A percentile compares a stretch with the other conserved stretches of the same genome.
Conservation (phyloP, 2,329 filamentous ascomycete species). For the Amauroascus verrucosus region DNA sequence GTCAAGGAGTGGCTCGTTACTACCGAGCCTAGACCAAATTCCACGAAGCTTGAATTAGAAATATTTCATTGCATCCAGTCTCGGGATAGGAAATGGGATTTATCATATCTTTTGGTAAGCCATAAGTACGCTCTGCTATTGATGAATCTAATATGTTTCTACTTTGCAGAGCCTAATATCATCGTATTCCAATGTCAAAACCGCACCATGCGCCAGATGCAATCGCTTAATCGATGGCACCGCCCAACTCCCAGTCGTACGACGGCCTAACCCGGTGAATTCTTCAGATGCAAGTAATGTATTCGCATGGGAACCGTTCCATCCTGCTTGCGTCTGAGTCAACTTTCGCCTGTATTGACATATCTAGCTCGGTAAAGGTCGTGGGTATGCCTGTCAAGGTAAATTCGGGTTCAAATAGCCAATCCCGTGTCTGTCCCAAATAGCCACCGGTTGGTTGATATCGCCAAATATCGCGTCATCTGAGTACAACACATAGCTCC, state of each 20-base stretch:
- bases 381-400: not conserved
- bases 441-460: conserved; percentile 15
- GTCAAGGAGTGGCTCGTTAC: conserved; percentile 28
- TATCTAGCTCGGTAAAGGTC: not conserved
- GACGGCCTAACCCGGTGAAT: conserved; percentile 21
- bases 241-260: conserved; percentile 33
- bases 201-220: conserved; percentile 32
- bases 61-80: conserved; percentile 30
- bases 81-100: conserved; percentile 31
- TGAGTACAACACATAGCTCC: conserved; percentile 26
- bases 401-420: not conserved
- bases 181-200: conserved; percentile 34
- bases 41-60: conserved; percentile 28
- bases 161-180: conserved; percentile 35
- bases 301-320: conserved; percentile 29
- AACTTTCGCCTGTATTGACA: not conserved
- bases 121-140: not conserved
- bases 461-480: conserved; percentile 11
- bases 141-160: conserved; percentile 3
- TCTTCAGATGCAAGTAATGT: conserved; percentile 16
- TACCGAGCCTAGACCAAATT: conserved; percentile 16
- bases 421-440: conserved; percentile 23
- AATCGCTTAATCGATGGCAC: conserved; percentile 28
- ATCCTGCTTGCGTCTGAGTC: conserved; percentile 24
- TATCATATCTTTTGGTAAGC: conserved; percentile 32